A percentile compares a stretch with the other conserved stretches of the same genome.
These are phyloP conservation scores for Zygoascus flipseniorum DNA, from an alignment of 805 yeast species.

Conservation along the genomic window DNA sequence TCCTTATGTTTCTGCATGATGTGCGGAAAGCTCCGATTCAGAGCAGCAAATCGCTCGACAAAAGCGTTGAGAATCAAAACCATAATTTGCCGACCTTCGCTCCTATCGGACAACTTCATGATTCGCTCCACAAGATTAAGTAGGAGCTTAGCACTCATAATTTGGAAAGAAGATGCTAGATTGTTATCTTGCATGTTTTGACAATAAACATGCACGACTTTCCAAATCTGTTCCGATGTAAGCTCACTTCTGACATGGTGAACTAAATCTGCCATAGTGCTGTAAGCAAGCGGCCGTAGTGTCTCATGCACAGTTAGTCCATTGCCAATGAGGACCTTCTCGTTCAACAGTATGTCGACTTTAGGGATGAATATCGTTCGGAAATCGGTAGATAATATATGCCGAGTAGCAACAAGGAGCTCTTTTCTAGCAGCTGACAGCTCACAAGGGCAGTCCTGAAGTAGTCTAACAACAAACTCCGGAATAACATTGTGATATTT, in stretches of 20 bases:
- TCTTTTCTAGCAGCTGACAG: constrained; percentile 87
- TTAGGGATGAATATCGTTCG: constrained; percentile 76
- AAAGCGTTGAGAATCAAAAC: constrained; percentile 83
- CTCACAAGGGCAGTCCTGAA: constrained; percentile 95
- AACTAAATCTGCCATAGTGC: constrained; percentile 91
- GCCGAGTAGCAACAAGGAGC: constrained; percentile 86
- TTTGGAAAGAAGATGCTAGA: constrained; percentile 82
- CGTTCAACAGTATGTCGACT: constrained; percentile 77
- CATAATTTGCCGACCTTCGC: constrained; percentile 75
- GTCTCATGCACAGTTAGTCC: constrained; percentile 90
- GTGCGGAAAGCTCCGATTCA: constrained; percentile 63
- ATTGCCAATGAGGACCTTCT: constrained; percentile 78
- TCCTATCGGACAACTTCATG: constrained; percentile 68
- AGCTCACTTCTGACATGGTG: constrained; percentile 84
- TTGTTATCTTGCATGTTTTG: constrained; percentile 71
- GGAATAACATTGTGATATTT: constrained; percentile 62
- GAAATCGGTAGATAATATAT: constrained; percentile 85
- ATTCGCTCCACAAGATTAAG: constrained; percentile 84
- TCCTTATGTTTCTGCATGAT: constrained; percentile 54
- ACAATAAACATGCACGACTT: constrained; percentile 77
- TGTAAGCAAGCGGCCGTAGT: constrained; percentile 84
- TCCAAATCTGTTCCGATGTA: constrained; percentile 75
- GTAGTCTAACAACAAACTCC: constrained; percentile 69
- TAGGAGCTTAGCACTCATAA: constrained; percentile 89
- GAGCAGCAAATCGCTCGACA: constrained; percentile 66